Evolutionary conservation across 495 filamentous ascomycete species (phyloP).

Genomic region (Trichoderma parareesei): DNA sequence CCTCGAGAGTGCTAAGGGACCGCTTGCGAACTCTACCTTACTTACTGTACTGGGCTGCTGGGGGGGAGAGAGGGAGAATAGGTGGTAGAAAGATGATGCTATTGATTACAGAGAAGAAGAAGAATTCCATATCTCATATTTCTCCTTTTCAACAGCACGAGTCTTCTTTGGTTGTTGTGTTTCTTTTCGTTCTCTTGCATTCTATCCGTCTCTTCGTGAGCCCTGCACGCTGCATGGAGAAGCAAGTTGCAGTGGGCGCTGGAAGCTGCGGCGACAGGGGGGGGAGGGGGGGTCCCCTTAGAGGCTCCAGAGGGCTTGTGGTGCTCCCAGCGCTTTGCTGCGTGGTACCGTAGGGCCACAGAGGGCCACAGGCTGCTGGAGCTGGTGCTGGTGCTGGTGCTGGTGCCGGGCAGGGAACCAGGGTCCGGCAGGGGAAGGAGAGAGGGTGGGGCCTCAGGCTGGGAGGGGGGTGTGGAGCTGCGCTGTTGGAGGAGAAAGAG

Average conservation of each 20-base stretch:
- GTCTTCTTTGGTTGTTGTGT: neutral
- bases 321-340: too few relatives aligned
- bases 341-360: neutral
- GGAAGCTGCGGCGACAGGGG: slow-evolving; percentile 5
- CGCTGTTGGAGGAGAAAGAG: neutral
- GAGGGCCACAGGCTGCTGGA: neutral
- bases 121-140: too few relatives aligned
- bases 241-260: neutral
- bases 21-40: too few relatives aligned
- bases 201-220: neutral
- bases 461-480: neutral
- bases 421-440: neutral
- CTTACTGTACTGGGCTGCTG: too few relatives aligned
- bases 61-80: too few relatives aligned
- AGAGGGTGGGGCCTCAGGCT: neutral
- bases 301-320: neutral
- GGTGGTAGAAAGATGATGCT: too few relatives aligned
- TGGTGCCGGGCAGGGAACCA: neutral
- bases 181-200: too few relatives aligned
- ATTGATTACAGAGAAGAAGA: too few relatives aligned
- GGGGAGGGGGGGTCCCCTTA: neutral
- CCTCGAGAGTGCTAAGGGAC: too few relatives aligned
- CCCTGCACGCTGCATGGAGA: slow-evolving; percentile 2
- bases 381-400: too few relatives aligned
- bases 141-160: too few relatives aligned